Evolutionary conservation across 306 rosid genomes (phyloP), one percentile per base, ranked within the genome.

Genomic region (Quercus glauca): DNA sequence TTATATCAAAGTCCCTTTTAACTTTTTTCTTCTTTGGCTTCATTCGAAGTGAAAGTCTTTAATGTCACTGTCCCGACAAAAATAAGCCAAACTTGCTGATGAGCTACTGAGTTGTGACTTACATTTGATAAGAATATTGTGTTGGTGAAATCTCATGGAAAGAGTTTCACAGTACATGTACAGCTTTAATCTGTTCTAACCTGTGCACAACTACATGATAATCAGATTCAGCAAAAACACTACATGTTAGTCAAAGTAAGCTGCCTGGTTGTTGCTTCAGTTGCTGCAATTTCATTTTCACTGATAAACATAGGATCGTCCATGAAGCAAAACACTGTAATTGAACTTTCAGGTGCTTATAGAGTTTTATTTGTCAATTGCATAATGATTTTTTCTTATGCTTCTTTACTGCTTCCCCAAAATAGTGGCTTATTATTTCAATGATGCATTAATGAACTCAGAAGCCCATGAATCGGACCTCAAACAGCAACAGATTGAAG

Each of bases 181-280:
- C 43, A 68, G 41, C 14, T 45, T 4, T 67, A 59, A 63, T 21
- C 6, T 53, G 35, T 82, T 67, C 79, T 73, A 69, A 61, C 19
- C 33, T 76, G 26, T 13, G 20, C 25, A 45, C 25, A 57, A 67
- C 76, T 51, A 81, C 81, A 86, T 86, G 88, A 70, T 84, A 28
- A 71, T 88, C 85, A 82, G 55, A 86, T 80, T 84, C 28, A 84
- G 86, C 87, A 45, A 45, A 57, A 57, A 64, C 21, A 63, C 75
- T 33, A 80, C 81, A 89, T 86, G 89, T 52, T 87, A 37, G 73
- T 89, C 85, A 83, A 52, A 87, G 83, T 83, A 20, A 83, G 87
- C 85, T 83, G 85, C 80, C 71, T 85, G 51, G 82, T 77, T 60
- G 81, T 67, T 14, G 90, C 84, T 78, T 74, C 89, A 21, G 33